Base-by-base conservation (phyloP, 192 early-diverging fungal genomes). In the Mortierella alpina region DNA sequence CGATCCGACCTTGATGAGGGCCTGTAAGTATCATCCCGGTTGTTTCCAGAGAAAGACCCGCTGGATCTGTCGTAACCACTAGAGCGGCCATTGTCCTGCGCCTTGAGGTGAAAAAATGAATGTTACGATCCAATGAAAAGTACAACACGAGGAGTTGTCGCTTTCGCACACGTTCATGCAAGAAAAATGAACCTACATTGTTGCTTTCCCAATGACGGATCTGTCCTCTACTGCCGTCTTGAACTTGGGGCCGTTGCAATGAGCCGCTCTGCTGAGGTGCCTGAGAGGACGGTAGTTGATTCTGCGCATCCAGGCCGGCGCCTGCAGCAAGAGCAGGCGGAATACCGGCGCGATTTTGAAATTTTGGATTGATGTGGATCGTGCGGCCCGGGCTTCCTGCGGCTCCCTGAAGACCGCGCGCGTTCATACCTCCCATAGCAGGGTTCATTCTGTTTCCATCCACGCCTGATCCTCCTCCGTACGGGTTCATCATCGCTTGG, bases 291-390 rank as follows among this genome's bases (percentile, higher is more conserved):
- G 6, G 47, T 20, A 8, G 22, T 14, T 52, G 50, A 22, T 62
- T 51, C 42, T 48, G 66, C 45, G 44, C 12, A 55, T 23, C 39
- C 15, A 15, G 1, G 31, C 15, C 18, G 13, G 20, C 10, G 12
- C 46, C 44, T 31, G 22, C 17, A 2, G 58, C 64, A 15, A 66
- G 41, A 14, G 63, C 46, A 13, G 46, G 7, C 1, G 77, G 51
- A 0, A 62, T 41, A 7, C 69, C 65, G 7, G 51, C 58, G 18
- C 53, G 69, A 17, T 80, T 80, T 53, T 80, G 77, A 17, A 80
- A 80, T 2, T 80, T 80, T 52, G 77, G 77, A 42, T 80, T 80
- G 59, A 80, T 80, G 57, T 80, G 77, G 14, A 80, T 80, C 5
- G 57, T 80, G 52, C 77, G 53, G 59, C 65, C 77, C 10, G 58